Evolutionary conservation across 495 filamentous ascomycete species (phyloP).

Genomic region (Saxispiralis lemnorum): DNA sequence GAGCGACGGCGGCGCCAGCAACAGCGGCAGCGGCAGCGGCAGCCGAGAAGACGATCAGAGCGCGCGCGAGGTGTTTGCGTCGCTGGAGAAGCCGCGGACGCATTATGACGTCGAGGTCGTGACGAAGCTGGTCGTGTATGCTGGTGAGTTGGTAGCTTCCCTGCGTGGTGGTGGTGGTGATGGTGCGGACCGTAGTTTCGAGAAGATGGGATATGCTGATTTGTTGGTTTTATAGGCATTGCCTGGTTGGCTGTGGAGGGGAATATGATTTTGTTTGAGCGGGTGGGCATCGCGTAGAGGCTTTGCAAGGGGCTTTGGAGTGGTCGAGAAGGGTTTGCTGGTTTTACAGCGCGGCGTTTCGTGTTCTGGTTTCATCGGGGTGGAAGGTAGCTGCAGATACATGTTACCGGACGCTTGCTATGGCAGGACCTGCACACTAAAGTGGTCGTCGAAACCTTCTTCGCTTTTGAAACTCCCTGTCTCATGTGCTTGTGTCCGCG

Average conservation of each 20-base stretch:
- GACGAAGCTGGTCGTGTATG: slow-evolving; percentile 89
- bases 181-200: background rate
- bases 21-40: slow-evolving; percentile 25
- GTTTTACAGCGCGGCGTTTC: no score
- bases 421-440: no score
- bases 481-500: no score
- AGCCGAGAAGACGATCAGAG: slow-evolving; percentile 30
- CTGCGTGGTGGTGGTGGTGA: slow-evolving; percentile 3
- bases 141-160: slow-evolving; percentile 38
- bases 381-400: no score
- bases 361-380: no score
- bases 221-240: slow-evolving; percentile 33
- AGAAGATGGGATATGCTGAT: slow-evolving; percentile 13
- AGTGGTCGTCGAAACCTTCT: no score
- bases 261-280: slow-evolving; percentile 48
- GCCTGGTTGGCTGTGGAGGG: slow-evolving; percentile 53
- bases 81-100: slow-evolving; percentile 70
- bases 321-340: no score
- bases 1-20: slow-evolving; percentile 28
- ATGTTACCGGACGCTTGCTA: no score
- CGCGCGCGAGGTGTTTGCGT: slow-evolving; percentile 70
- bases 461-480: no score
- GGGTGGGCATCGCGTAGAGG: slow-evolving; percentile 29
- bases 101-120: slow-evolving; percentile 95
- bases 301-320: no score